Evolutionary conservation across 1,139 yeast genomes (phyloP).

Genomic region (Torulaspora pretoriensis): DNA sequence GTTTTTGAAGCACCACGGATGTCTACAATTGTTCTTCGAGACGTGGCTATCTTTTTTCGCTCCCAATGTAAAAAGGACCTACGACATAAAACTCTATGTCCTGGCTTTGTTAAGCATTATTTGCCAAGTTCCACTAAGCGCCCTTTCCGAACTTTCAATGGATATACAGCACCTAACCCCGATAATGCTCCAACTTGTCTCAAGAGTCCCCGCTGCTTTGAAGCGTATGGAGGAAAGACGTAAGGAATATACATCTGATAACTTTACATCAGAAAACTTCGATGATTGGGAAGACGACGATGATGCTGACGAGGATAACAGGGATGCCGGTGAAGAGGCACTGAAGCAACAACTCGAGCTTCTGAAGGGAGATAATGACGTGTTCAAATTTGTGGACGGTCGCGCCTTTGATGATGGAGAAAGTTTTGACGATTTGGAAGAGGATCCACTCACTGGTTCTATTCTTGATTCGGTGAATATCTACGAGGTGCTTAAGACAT

Average conservation of each 20-base stretch:
- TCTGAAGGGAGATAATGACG: conserved; percentile 44
- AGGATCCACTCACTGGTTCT: conserved; percentile 77
- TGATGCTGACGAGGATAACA: conserved; percentile 37
- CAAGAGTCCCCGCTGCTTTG: conserved; percentile 66
- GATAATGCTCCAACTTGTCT: conserved; percentile 48
- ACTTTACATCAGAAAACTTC: conserved; percentile 38
- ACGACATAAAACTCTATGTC: conserved; percentile 71
- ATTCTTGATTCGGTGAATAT: conserved; percentile 73
- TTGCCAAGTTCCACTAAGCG: conserved; percentile 30
- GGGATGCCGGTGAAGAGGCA: conserved; percentile 15
- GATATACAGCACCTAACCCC: conserved; percentile 41
- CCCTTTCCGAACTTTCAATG: conserved; percentile 33
- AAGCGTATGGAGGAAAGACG: conserved; percentile 59
- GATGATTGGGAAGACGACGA: conserved; percentile 35
- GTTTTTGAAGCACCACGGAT: conserved; percentile 46
- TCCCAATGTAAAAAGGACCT: conserved; percentile 63
- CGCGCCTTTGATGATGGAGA: conserved; percentile 40
- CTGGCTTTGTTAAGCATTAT: conserved; percentile 62
- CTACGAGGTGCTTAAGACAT: conserved; percentile 48
- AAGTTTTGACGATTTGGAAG: conserved; percentile 57
- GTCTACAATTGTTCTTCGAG: conserved; percentile 51
- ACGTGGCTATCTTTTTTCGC: conserved; percentile 59
- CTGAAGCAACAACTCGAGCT: conserved; percentile 43
- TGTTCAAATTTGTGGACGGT: conserved; percentile 38
- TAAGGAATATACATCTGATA: conserved; percentile 44